Conservation (phyloP, 148 eudicot species). For the Gaultheria prostrata region DNA sequence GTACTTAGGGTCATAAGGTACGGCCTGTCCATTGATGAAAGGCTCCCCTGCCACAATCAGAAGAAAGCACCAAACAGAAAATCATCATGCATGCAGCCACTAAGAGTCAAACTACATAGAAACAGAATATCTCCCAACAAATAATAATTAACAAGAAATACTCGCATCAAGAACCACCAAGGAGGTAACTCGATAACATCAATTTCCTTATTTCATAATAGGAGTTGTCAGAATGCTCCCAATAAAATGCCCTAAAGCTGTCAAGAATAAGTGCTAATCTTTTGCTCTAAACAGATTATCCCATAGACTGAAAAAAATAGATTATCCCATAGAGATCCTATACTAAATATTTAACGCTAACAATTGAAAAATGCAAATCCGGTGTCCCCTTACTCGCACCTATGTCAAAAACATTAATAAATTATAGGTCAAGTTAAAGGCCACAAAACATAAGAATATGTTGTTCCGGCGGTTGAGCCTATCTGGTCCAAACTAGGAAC, state of each 20-base stretch:
- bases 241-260: not conserved
- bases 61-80: not conserved
- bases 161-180: not conserved
- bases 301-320: not conserved
- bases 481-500: not conserved
- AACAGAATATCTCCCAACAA: not conserved
- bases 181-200: not conserved
- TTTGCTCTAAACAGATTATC: not conserved
- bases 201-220: not conserved
- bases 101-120: not conserved
- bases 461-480: not conserved
- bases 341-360: not conserved
- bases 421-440: not conserved
- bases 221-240: not conserved
- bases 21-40: conserved; percentile 84
- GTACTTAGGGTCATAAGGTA: conserved; percentile 94
- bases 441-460: not conserved
- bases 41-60: conserved; percentile 70
- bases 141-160: not conserved
- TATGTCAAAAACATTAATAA: not conserved
- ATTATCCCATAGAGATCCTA: not conserved
- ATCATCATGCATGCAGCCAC: not conserved
- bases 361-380: not conserved
- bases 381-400: not conserved
- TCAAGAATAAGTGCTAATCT: not conserved